Percentiles rank a stretch among this genome's conserved stretches.
Conservation (phyloP, 768 basidiomycete species). For the Clitopilus passeckerianus region DNA sequence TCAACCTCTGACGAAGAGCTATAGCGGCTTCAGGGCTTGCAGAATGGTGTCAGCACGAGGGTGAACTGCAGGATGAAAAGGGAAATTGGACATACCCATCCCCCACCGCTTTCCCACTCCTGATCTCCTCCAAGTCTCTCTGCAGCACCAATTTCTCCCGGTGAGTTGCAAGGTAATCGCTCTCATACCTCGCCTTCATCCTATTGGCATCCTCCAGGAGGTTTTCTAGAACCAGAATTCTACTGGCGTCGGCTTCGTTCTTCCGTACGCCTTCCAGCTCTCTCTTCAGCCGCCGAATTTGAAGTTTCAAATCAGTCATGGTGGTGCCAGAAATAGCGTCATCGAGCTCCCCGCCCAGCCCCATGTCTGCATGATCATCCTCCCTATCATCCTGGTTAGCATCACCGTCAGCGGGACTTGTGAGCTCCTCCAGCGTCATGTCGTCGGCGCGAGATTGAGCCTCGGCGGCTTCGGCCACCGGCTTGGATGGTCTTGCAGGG, state of each 20-base stretch:
- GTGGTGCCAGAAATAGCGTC: conserved; percentile 79
- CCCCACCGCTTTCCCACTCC: conserved; percentile 77
- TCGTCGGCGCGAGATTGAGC: conserved; percentile 6
- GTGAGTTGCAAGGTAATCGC: conserved; percentile 81
- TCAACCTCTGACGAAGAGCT: conserved; percentile 81
- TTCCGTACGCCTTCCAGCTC: conserved; percentile 74
- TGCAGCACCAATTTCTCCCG: conserved; percentile 78
- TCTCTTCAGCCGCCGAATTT: conserved; percentile 74
- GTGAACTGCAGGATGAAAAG: too few species aligned
- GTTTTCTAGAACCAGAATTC: conserved; percentile 84
- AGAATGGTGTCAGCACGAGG: background rate
- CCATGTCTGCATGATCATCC: conserved; percentile 43
- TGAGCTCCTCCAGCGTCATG: conserved; percentile 24
- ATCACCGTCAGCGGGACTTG: conserved; percentile 22
- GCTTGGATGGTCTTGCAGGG: conserved; percentile 26
- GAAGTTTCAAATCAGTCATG: conserved; percentile 89
- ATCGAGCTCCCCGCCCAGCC: conserved; percentile 82
- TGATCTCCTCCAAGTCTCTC: conserved; percentile 82
- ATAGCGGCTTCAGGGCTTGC: conserved; percentile 79
- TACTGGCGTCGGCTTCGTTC: conserved; percentile 73
- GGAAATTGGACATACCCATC: conserved; percentile 52
- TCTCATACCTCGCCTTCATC: conserved; percentile 86
- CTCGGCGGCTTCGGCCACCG: conserved; percentile 17
- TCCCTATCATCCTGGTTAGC: background rate
- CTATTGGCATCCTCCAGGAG: conserved; percentile 87